Conservation (phyloP, 768 basidiomycete species). For the Hygrocybe coccinea region DNA sequence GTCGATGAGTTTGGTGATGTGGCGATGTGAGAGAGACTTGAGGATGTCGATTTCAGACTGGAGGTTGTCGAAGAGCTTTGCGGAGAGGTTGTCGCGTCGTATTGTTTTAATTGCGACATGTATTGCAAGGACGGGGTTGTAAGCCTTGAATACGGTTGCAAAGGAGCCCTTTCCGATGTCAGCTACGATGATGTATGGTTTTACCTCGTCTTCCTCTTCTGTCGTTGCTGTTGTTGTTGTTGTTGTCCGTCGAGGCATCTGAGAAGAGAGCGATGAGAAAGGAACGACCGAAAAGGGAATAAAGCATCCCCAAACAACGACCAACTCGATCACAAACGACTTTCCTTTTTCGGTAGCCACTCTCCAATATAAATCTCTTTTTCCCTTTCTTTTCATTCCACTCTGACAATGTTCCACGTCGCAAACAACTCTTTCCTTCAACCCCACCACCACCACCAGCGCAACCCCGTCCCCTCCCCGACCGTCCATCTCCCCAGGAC, state of each 20-base stretch:
- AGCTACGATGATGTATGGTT: conserved; percentile 69
- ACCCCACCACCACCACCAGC: conserved; percentile 12
- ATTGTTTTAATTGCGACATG: conserved; percentile 94
- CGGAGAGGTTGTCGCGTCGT: conserved; percentile 76
- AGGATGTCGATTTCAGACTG: conserved; percentile 97
- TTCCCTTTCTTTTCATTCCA: not conserved
- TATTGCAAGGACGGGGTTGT: conserved; percentile 94
- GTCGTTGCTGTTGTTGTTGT: too few relatives aligned
- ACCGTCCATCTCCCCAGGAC: conserved; percentile 67
- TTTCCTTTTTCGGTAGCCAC: not conserved
- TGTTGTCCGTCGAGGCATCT: too few relatives aligned
- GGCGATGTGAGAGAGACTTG: conserved; percentile 86
- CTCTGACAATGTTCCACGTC: not conserved
- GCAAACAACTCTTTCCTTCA: not conserved
- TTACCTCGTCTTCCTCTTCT: conserved; percentile 62
- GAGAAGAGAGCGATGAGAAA: too few relatives aligned
- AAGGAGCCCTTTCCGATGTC: conserved; percentile 91
- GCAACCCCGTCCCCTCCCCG: conserved; percentile 4
- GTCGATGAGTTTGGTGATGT: conserved; percentile 89
- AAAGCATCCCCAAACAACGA: not conserved
- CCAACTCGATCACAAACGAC: not conserved
- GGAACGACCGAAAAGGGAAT: not conserved
- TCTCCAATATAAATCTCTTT: too few relatives aligned
- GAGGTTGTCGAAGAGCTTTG: conserved; percentile 95
- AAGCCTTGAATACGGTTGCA: conserved; percentile 92